These are phyloP conservation scores for Sphagnum fallax DNA, from an alignment of 228 moss, liverwort and hornwort genomes.

Conservation along the genomic window DNA sequence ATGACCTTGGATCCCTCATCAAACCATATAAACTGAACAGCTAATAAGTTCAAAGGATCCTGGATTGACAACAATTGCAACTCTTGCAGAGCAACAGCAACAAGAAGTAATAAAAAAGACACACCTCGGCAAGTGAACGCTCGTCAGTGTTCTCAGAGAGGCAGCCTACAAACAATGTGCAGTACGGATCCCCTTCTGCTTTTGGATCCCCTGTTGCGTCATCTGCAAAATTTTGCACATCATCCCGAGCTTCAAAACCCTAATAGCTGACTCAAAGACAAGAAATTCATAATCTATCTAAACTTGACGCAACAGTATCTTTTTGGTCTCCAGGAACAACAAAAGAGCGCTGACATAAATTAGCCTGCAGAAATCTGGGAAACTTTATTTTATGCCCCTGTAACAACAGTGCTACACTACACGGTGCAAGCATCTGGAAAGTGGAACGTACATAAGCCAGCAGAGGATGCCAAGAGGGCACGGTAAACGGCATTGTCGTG, in stretches of 20 bases:
- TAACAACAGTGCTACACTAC: too few relatives aligned
- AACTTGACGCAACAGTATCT: too few relatives aligned
- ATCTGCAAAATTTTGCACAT: constrained; percentile 34
- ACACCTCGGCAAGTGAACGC: constrained; percentile 32
- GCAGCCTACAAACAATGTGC: constrained; percentile 78
- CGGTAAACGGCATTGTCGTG: constrained; percentile 93
- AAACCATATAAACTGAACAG: neutral
- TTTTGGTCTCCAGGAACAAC: too few relatives aligned
- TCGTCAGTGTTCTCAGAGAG: constrained; percentile 72
- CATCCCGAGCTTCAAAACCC: too few relatives aligned
- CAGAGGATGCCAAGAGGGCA: constrained; percentile 79
- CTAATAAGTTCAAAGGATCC: neutral
- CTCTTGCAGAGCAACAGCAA: neutral
- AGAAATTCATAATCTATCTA: too few relatives aligned
- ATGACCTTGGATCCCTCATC: neutral
- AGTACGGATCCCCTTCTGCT: constrained; percentile 75
- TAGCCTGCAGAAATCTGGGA: too few relatives aligned
- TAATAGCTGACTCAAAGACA: too few relatives aligned
- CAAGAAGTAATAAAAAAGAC: too few relatives aligned
- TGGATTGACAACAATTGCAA: neutral
- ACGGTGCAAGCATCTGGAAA: too few relatives aligned
- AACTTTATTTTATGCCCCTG: too few relatives aligned
- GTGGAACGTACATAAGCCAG: constrained; percentile 67
- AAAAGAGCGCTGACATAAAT: too few relatives aligned
- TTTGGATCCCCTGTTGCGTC: constrained; percentile 85